Evolutionary conservation across 108 stramenopile genomes (phyloP).

Genomic region (Parietichytrium sp.): DNA sequence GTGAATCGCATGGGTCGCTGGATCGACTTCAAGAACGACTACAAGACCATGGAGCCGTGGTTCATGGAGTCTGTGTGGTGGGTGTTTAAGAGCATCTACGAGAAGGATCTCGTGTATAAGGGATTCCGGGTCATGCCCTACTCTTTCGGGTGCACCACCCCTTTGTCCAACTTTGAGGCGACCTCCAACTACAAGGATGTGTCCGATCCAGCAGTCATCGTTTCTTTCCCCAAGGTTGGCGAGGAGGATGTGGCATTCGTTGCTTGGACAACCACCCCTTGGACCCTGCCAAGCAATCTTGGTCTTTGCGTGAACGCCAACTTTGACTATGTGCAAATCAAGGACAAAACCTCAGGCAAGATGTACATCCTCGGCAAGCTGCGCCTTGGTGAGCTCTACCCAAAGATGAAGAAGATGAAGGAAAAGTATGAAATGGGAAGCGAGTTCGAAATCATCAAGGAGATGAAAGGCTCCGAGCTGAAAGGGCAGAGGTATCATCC

Average conservation of each 20-base stretch:
- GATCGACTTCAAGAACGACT: conserved; percentile 99
- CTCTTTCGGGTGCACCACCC: conserved; percentile 90
- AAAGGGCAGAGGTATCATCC: conserved; percentile 88
- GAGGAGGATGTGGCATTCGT: conserved; percentile 63
- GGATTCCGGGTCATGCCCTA: conserved; percentile 99
- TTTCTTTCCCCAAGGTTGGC: conserved; percentile 80
- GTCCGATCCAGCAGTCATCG: conserved; percentile 94
- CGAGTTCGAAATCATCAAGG: conserved; percentile 72
- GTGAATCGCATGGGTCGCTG: conserved; percentile 93
- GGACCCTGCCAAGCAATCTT: conserved; percentile 74
- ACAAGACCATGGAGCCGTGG: conserved; percentile 95
- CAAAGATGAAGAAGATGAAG: conserved; percentile 89
- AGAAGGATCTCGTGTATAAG: conserved; percentile 94
- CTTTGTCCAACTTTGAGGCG: conserved; percentile 97
- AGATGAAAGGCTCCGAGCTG: conserved; percentile 75
- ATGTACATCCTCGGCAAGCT: conserved; percentile 80
- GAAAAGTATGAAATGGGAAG: conserved; percentile 80
- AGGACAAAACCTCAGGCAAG: conserved; percentile 76
- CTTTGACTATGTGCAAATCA: conserved; percentile 87
- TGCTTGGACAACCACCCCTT: conserved; percentile 66
- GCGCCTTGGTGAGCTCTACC: conserved; percentile 85
- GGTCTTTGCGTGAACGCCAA: conserved; percentile 87
- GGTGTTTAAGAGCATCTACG: conserved; percentile 86
- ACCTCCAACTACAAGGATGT: conserved; percentile 98
- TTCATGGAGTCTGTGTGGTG: conserved; percentile 99